Evolutionary conservation across 257 asterid genomes (phyloP).

Genomic region (Nicotiana otophora): DNA sequence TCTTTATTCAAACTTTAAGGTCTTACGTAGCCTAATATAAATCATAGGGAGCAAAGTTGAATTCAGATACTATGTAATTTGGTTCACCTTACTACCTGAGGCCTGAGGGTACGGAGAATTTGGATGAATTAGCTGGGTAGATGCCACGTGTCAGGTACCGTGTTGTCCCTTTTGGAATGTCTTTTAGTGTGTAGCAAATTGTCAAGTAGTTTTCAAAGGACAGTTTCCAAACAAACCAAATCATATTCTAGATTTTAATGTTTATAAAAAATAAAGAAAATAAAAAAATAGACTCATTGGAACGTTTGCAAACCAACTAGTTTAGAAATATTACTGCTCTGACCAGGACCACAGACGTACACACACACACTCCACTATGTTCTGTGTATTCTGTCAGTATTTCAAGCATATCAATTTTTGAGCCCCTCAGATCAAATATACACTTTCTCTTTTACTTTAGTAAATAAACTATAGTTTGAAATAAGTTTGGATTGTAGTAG

Average conservation of each 20-base stretch:
- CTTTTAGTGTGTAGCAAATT: not conserved
- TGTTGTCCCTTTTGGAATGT: not conserved
- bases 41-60: not conserved
- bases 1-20: not conserved
- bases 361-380: slow-evolving; percentile 6
- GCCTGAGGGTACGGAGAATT: not conserved
- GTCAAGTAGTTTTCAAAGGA: slow-evolving; percentile 8
- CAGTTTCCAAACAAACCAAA: slow-evolving; percentile 3
- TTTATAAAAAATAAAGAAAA: too few relatives aligned
- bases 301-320: not conserved
- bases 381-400: slow-evolving; percentile 6
- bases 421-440: not conserved
- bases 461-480: not conserved
- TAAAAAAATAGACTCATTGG: not conserved
- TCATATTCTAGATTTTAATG: not conserved
- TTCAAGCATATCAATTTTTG: slow-evolving; percentile 4
- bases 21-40: not conserved
- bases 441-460: not conserved
- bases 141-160: slow-evolving; percentile 3
- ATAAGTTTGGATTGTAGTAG: not conserved
- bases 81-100: not conserved
- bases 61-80: not conserved
- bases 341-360: not conserved
- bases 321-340: not conserved
- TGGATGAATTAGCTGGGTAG: not conserved